These are phyloP conservation scores for Zymoseptoria crescenta DNA, from an alignment of 2,329 filamentous ascomycete species.

Conservation along the genomic window DNA sequence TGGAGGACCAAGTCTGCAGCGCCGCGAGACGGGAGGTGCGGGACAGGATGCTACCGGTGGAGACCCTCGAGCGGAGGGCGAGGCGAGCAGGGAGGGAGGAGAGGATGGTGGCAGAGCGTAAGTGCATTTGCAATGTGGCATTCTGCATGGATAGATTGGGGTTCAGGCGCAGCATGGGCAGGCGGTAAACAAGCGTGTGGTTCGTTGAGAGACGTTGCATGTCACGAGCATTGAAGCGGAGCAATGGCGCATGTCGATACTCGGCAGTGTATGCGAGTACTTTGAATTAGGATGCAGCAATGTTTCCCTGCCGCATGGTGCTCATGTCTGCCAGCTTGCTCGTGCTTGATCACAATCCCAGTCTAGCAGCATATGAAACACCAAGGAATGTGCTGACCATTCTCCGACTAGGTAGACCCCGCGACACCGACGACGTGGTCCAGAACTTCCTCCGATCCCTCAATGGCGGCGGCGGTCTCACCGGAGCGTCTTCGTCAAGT, in stretches of 20 bases:
- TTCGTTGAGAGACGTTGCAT: background rate
- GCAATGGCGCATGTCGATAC: constrained; percentile 1
- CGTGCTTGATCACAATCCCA: background rate
- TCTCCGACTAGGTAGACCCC: constrained; percentile 18
- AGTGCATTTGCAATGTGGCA: constrained; percentile 45
- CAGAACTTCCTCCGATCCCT: constrained; percentile 84
- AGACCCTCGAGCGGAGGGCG: constrained; percentile 83
- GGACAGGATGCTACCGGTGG: constrained; percentile 82
- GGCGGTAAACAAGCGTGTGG: background rate
- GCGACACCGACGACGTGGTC: constrained; percentile 68
- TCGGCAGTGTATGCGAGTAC: constrained; percentile 10
- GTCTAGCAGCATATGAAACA: background rate
- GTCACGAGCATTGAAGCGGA: background rate
- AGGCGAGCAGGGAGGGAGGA: constrained; percentile 81
- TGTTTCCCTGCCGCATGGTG: background rate
- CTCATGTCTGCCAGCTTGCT: background rate
- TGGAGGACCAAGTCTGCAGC: constrained; percentile 62
- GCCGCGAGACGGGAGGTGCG: constrained; percentile 66
- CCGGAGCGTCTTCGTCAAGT: background rate
- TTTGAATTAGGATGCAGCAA: constrained; percentile 10
- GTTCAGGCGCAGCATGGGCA: constrained; percentile 2
- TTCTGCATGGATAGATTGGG: constrained; percentile 2
- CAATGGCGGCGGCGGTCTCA: constrained; percentile 44
- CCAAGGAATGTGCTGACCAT: constrained; percentile 10
- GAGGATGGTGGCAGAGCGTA: constrained; percentile 99